Percentiles rank a stretch among this genome's conserved stretches.
Conservation (phyloP, 768 basidiomycete species). For the Suillus tomentosus region DNA sequence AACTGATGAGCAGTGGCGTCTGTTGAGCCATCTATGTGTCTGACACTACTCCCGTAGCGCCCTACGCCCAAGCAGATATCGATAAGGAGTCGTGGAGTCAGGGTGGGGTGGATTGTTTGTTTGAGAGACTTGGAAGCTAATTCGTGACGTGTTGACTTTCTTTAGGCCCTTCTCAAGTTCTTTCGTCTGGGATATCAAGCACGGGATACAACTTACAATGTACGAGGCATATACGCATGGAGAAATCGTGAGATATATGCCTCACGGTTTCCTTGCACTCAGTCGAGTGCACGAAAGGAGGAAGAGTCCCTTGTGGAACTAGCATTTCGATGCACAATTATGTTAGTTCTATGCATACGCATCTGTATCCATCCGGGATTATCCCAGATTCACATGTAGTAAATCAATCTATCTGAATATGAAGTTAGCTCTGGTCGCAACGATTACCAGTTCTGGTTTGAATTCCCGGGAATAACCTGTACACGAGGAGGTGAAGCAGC, state of each 20-base stretch:
- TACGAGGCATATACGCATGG: slow-evolving; percentile 1
- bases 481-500: background rate
- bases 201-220: no score
- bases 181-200: background rate
- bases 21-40: background rate
- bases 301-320: background rate
- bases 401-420: background rate
- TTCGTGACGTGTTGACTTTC: background rate
- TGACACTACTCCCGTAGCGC: background rate
- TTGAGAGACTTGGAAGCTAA: background rate
- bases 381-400: slow-evolving; percentile 4
- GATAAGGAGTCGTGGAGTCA: background rate
- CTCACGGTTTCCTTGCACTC: slow-evolving; percentile 3
- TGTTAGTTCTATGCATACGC: background rate
- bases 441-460: slow-evolving; percentile 4
- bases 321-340: background rate
- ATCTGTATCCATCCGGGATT: background rate
- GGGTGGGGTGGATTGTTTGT: background rate
- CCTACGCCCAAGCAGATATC: slow-evolving; percentile 6
- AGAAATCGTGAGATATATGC: slow-evolving; percentile 4
- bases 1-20: background rate
- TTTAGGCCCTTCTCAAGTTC: background rate
- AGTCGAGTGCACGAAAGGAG: background rate
- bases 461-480: background rate
- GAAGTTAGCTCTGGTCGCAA: background rate